These are phyloP conservation scores for Dipodascopsis tothii DNA, from an alignment of 805 yeast species.

Conservation along the genomic window DNA sequence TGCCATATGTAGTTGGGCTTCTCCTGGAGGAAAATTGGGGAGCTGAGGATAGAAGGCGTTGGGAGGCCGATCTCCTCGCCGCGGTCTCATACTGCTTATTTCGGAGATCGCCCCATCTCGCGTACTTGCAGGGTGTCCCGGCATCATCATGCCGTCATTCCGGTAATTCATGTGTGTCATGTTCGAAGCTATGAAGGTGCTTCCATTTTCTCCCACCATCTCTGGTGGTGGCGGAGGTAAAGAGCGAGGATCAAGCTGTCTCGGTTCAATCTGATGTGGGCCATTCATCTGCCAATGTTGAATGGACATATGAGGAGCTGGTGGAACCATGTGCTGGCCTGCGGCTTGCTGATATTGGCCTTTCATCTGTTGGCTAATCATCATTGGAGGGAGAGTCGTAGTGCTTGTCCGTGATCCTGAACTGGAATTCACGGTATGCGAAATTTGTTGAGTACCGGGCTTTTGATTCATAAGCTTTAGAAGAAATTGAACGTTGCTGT, in stretches of 20 bases:
- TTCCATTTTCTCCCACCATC: too few relatives aligned
- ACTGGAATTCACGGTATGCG: not conserved
- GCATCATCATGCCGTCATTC: too few relatives aligned
- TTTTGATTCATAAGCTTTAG: not conserved
- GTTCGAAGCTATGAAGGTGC: too few relatives aligned
- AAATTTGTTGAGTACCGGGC: too few relatives aligned
- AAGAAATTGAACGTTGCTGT: not conserved
- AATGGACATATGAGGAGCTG: not conserved
- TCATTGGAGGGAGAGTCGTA: not conserved
- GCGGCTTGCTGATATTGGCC: not conserved
- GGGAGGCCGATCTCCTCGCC: constrained; percentile 1
- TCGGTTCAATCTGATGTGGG: too few relatives aligned
- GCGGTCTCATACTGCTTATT: not conserved
- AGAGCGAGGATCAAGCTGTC: too few relatives aligned
- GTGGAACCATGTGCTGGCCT: not conserved
- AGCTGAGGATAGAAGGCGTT: not conserved
- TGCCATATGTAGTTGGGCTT: constrained; percentile 1
- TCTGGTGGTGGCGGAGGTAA: too few relatives aligned
- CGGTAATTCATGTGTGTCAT: too few relatives aligned
- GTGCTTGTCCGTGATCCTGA: not conserved
- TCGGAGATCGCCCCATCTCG: not conserved
- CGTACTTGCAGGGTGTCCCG: not conserved
- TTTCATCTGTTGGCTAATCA: not conserved
- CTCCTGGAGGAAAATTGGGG: constrained; percentile 3
- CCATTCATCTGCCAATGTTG: too few relatives aligned